These are phyloP conservation scores for Rhododendron vialii DNA, from an alignment of 148 eudicot genomes.

Conservation along the genomic window DNA sequence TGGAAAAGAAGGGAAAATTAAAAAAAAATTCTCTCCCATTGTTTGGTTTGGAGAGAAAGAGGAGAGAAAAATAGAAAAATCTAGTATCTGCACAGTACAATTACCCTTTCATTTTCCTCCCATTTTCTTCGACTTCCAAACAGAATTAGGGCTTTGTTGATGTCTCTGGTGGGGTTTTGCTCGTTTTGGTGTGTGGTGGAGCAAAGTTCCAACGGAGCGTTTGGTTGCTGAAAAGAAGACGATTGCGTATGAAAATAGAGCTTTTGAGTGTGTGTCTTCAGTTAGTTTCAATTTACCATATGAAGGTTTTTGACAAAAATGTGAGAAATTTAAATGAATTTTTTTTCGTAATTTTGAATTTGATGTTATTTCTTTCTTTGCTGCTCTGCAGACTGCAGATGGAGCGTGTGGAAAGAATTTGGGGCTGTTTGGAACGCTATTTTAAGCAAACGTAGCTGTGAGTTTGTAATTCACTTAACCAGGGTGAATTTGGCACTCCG, in stretches of 20 bases:
- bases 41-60: too few relatives aligned
- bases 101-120: too few relatives aligned
- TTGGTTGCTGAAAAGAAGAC: constrained; percentile 1
- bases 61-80: too few relatives aligned
- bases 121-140: neutral
- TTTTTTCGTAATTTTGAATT: neutral
- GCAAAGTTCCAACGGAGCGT: neutral
- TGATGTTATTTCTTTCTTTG: neutral
- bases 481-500: neutral
- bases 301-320: neutral
- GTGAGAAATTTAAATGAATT: too few relatives aligned
- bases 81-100: too few relatives aligned
- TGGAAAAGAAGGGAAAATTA: too few relatives aligned
- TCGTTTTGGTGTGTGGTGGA: neutral
- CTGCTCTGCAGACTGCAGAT: neutral
- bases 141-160: neutral
- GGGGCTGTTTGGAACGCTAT: neutral
- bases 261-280: neutral
- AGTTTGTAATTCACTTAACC: neutral
- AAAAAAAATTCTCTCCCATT: too few relatives aligned
- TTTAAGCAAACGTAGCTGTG: neutral
- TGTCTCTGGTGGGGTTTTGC: neutral
- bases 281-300: neutral
- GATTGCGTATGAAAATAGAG: neutral
- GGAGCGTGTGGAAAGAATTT: neutral